Evolutionary conservation across 1,139 yeast genomes (phyloP).

Genomic region (Saccharomyces hybrid): DNA sequence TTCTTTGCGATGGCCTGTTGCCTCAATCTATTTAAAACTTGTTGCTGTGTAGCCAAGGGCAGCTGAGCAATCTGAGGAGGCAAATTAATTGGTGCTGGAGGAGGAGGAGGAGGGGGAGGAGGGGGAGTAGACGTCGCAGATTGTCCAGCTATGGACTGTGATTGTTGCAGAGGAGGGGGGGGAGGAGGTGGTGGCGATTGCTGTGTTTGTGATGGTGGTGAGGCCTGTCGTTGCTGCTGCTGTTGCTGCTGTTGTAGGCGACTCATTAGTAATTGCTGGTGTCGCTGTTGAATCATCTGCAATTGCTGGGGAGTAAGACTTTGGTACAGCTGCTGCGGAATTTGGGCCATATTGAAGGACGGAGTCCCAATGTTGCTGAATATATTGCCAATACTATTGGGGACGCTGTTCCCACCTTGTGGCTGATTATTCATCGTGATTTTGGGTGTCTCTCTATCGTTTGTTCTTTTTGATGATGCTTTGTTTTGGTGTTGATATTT

Average conservation of each 20-base stretch:
- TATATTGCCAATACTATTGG: constrained; percentile 8
- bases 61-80: constrained; percentile 32
- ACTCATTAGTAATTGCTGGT: constrained; percentile 27
- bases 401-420: constrained; percentile 3
- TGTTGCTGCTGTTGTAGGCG: constrained; percentile 25
- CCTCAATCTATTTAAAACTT: constrained; percentile 25
- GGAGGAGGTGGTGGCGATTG: not conserved
- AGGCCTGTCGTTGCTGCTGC: constrained; percentile 15
- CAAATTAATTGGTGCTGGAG: constrained; percentile 18
- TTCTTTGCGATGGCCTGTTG: constrained; percentile 30
- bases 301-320: constrained; percentile 31
- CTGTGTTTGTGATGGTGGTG: not conserved
- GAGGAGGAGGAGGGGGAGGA: constrained; percentile 18
- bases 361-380: constrained; percentile 32
- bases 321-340: constrained; percentile 30
- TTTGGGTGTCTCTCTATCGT: constrained; percentile 3
- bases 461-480: constrained; percentile 6
- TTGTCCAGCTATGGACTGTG: constrained; percentile 11
- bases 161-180: constrained; percentile 8
- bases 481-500: constrained; percentile 1
- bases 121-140: constrained; percentile 18
- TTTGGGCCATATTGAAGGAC: constrained; percentile 29
- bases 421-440: not conserved
- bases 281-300: constrained; percentile 34
- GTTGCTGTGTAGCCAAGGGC: constrained; percentile 30